Percentiles rank a stretch among this genome's conserved stretches.
phyloP scores from a whole-genome alignment of 352 stramenopile species.

The Pilasporangium apinafurcum region DNA sequence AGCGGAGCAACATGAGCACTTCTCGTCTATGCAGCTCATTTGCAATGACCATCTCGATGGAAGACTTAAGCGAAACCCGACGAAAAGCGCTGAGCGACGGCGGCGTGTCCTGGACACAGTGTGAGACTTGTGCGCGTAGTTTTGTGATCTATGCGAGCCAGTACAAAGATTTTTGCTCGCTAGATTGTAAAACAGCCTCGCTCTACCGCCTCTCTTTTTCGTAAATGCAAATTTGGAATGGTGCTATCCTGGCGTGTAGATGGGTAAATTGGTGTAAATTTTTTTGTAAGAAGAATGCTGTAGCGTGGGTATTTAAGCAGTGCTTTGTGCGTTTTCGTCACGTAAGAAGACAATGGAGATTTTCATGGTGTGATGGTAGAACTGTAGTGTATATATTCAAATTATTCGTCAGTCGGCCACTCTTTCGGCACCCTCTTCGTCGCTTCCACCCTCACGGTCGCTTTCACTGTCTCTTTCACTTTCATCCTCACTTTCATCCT shows the following conservation, averaged over 20 bases:
- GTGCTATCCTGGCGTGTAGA: too few relatives aligned
- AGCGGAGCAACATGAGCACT: conserved; percentile 26
- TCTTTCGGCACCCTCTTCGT: conserved; percentile 7
- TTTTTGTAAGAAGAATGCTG: neutral
- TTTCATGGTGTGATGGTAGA: too few relatives aligned
- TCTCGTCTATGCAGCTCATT: conserved; percentile 66
- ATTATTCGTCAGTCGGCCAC: too few relatives aligned
- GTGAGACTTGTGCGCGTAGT: conserved; percentile 49
- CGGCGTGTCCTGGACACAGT: conserved; percentile 31
- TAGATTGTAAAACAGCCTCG: conserved; percentile 74
- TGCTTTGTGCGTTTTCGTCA: too few relatives aligned
- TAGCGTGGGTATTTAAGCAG: neutral
- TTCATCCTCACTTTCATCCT: conserved; percentile 5
- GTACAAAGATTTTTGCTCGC: conserved; percentile 58
- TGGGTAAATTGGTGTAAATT: too few relatives aligned
- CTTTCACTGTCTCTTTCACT: conserved; percentile 10
- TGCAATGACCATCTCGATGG: conserved; percentile 28
- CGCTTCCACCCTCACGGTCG: neutral
- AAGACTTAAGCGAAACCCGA: conserved; percentile 21
- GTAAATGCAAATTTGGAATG: too few relatives aligned
- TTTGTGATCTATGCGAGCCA: conserved; percentile 46
- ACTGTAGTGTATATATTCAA: too few relatives aligned
- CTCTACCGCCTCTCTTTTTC: conserved; percentile 25
- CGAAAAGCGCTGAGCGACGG: conserved; percentile 52
- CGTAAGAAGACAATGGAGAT: too few relatives aligned